Evolutionary conservation across 768 basidiomycete genomes (phyloP).

Genomic region (Tulasnella sp.): DNA sequence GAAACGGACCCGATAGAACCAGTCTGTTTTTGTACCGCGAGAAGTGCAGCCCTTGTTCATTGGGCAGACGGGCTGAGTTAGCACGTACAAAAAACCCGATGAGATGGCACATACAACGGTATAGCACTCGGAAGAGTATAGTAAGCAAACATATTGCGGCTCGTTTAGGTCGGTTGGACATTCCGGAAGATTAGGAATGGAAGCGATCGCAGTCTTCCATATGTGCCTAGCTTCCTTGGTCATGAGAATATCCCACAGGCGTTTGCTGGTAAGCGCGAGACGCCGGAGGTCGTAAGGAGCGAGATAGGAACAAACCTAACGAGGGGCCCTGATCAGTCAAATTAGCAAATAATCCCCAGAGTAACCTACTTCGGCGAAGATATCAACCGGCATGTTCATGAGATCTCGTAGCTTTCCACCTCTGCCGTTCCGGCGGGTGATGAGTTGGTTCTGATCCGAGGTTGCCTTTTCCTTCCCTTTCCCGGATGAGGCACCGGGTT

Average conservation of each 20-base stretch:
- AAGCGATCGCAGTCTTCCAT: no score
- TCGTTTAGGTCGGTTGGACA: no score
- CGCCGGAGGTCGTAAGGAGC: background rate
- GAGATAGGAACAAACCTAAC: constrained; percentile 28
- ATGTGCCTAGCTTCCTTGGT: no score
- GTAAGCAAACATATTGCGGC: no score
- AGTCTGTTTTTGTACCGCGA: background rate
- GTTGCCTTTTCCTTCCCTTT: background rate
- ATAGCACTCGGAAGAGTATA: no score
- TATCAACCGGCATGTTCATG: constrained; percentile 37
- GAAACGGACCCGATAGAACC: background rate
- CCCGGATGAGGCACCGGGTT: background rate
- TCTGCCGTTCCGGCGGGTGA: background rate
- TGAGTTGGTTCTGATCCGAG: background rate
- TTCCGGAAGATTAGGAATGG: no score
- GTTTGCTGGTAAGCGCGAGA: no score
- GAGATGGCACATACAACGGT: no score
- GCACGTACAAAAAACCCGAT: no score
- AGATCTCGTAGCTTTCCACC: constrained; percentile 32
- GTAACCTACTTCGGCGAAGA: constrained; percentile 33
- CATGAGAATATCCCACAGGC: no score
- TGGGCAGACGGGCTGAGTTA: no score
- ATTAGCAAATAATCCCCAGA: background rate
- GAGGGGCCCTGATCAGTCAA: background rate
- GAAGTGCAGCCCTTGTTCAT: background rate